Percentiles rank a stretch among this genome's conserved stretches.
phyloP scores from a whole-genome alignment of 2,329 filamentous ascomycete genomes.

The Hypocreales sp. region DNA sequence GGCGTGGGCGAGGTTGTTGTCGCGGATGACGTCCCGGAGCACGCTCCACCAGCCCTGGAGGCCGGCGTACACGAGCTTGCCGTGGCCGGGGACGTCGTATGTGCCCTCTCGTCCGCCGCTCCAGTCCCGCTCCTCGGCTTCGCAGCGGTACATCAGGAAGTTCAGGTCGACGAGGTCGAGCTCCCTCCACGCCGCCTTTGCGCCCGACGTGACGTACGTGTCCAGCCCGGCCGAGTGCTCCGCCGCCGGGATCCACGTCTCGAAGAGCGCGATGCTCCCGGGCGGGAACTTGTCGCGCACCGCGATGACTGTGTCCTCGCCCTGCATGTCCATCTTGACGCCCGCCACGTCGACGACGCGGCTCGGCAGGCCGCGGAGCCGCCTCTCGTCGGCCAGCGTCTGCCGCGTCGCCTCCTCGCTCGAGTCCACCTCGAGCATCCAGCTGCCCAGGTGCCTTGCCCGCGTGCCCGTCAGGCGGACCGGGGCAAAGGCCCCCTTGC shows the following conservation, averaged over 20 bases:
- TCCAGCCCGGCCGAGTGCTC: slow-evolving; percentile 76
- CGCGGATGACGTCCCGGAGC: slow-evolving; percentile 64
- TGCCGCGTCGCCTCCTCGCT: slow-evolving; percentile 51
- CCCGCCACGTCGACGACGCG: slow-evolving; percentile 60
- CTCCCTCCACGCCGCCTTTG: slow-evolving; percentile 59
- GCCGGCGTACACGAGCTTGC: slow-evolving; percentile 81
- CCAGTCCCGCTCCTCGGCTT: slow-evolving; percentile 70
- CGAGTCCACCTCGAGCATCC: slow-evolving; percentile 82
- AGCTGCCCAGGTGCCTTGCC: slow-evolving; percentile 74
- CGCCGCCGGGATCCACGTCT: slow-evolving; percentile 85
- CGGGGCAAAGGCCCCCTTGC: slow-evolving; percentile 64
- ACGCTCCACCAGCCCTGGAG: slow-evolving; percentile 99
- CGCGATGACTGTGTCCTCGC: slow-evolving; percentile 61
- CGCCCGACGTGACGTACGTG: slow-evolving; percentile 71
- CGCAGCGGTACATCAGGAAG: slow-evolving; percentile 79
- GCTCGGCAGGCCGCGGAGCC: slow-evolving; percentile 71
- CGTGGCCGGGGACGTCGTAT: slow-evolving; percentile 73
- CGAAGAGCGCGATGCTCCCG: slow-evolving; percentile 86
- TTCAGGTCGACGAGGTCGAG: slow-evolving; percentile 75
- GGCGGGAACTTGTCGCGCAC: slow-evolving; percentile 77
- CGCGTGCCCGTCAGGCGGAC: slow-evolving; percentile 73
- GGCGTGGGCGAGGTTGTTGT: slow-evolving; percentile 86
- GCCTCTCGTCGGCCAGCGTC: slow-evolving; percentile 51
- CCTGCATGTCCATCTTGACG: slow-evolving; percentile 55
- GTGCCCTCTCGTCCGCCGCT: slow-evolving; percentile 72